Evolutionary conservation across 2,329 filamentous ascomycete genomes (phyloP), one percentile per base, ranked within the genome.

Genomic region (Colletotrichum agaves): DNA sequence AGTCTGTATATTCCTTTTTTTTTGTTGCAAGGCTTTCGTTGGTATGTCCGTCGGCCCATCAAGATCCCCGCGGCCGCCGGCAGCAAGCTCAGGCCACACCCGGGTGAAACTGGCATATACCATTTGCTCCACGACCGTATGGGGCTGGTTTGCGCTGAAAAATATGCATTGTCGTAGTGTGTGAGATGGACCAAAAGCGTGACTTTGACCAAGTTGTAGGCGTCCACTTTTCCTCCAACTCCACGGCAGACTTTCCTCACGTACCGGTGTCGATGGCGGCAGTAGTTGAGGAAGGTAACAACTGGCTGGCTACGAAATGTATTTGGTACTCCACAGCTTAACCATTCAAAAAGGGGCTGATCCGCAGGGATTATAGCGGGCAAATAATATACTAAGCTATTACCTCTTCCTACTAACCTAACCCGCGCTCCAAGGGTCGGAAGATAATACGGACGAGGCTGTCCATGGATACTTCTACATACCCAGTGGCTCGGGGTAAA

Each of bases 181-280:
- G 69, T 71, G 13, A 74, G 41, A 46, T 74, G 73, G 2, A 73
- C 71, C 7, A 72, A 61, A 11, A 74, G 58, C n/a, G 70, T 52
- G 65, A 41, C 17, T 52, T 19, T 6, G 73, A 72, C 73, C 72
- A 73, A 23, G n/a, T 35, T 12, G 58, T n/a, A 2, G 67, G 58
- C 8, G 21, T 19, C 61, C 61, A 57, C 2, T 55, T 52, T n/a
- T 44, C 33, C 27, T 56, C 50, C 23, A 47, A 41, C 3, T 56
- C 41, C 5, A 39, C 15, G 23, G 41, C 43, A 0, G 61, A 46
- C 33, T 23, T 56, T 2, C 61, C 61, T 52, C 61, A 63, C 13
- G n/a, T 39, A 12, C 43, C 41, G 3, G 17, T 50, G 12, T 46
- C 31, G 10, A 12, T 17, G 19, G 4, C n/a, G 15, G 12, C 23